Conservation (phyloP, 164 flowering plant genomes). For the Berberis vulgaris region DNA sequence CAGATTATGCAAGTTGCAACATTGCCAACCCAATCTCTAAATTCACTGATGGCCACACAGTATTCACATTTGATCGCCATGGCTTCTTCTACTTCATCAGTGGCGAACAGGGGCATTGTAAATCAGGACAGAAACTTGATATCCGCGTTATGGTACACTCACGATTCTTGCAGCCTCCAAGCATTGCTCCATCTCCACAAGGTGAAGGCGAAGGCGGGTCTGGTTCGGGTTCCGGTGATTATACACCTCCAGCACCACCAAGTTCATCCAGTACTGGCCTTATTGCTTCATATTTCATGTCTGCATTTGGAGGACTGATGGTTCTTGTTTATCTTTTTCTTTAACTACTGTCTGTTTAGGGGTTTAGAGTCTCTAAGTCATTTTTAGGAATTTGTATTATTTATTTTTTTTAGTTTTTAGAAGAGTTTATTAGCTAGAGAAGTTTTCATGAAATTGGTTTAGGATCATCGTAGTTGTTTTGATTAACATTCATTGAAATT, state of each 20-base stretch:
- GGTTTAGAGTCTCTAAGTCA: too few species aligned
- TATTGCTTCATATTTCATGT: conserved; percentile 21
- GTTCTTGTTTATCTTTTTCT: too few species aligned
- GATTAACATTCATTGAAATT: too few species aligned
- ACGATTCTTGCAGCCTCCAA: conserved; percentile 5
- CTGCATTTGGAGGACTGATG: not conserved
- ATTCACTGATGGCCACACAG: conserved; percentile 47
- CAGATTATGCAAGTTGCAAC: conserved; percentile 41
- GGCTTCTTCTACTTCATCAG: conserved; percentile 61
- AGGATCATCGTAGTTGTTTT: too few species aligned
- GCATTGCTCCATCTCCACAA: conserved; percentile 20
- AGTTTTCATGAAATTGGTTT: too few species aligned
- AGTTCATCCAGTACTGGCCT: conserved; percentile 21
- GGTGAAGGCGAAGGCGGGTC: conserved; percentile 7
- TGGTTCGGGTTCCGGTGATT: not conserved
- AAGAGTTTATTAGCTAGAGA: too few species aligned
- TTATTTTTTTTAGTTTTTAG: too few species aligned
- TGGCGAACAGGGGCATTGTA: conserved; percentile 50
- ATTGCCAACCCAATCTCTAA: conserved; percentile 34
- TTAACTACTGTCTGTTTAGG: too few species aligned
- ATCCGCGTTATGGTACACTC: conserved; percentile 41
- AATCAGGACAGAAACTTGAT: conserved; percentile 51
- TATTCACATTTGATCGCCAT: conserved; percentile 24
- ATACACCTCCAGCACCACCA: conserved; percentile 8
- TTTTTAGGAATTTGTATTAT: too few species aligned